Percentiles rank a stretch among this genome's conserved stretches.
phyloP scores from a whole-genome alignment of 2,329 filamentous ascomycete species.

The Seiridium cupressi region DNA sequence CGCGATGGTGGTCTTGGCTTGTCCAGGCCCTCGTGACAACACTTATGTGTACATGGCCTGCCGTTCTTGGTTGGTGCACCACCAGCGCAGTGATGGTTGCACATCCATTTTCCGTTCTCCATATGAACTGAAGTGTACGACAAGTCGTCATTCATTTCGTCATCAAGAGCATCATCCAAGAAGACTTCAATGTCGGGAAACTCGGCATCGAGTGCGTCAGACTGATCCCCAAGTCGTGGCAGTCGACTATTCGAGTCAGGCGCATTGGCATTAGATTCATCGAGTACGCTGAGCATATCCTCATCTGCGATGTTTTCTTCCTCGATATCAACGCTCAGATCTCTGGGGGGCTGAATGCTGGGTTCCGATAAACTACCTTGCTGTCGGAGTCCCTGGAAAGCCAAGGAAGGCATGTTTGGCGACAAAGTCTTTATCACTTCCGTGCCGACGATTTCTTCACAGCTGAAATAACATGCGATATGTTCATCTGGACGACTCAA shows the following conservation, averaged over 20 bases:
- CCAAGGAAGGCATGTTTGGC: slow-evolving; percentile 29
- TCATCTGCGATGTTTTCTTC: slow-evolving; percentile 38
- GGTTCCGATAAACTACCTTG: neutral
- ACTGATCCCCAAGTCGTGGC: slow-evolving; percentile 8
- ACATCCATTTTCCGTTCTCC: slow-evolving; percentile 70
- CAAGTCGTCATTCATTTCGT: neutral
- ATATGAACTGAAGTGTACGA: slow-evolving; percentile 46
- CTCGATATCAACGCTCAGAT: slow-evolving; percentile 8
- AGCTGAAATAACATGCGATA: slow-evolving; percentile 71
- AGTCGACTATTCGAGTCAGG: slow-evolving; percentile 13
- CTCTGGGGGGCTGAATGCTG: no score
- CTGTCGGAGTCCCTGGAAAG: slow-evolving; percentile 19
- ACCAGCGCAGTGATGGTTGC: slow-evolving; percentile 65
- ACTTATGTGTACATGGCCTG: slow-evolving; percentile 64
- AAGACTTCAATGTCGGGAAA: slow-evolving; percentile 52
- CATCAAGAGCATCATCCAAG: slow-evolving; percentile 24
- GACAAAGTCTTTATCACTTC: slow-evolving; percentile 27
- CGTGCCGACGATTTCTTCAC: slow-evolving; percentile 77
- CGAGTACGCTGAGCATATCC: slow-evolving; percentile 35
- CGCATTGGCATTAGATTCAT: slow-evolving; percentile 17
- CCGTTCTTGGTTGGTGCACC: slow-evolving; percentile 33
- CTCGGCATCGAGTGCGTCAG: slow-evolving; percentile 34
- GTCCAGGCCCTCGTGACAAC: slow-evolving; percentile 69
- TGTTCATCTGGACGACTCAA: slow-evolving; percentile 53
- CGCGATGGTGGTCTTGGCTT: slow-evolving; percentile 51